Base-by-base conservation (phyloP, 2,329 filamentous ascomycete species). In the Rachicladosporium sp. region DNA sequence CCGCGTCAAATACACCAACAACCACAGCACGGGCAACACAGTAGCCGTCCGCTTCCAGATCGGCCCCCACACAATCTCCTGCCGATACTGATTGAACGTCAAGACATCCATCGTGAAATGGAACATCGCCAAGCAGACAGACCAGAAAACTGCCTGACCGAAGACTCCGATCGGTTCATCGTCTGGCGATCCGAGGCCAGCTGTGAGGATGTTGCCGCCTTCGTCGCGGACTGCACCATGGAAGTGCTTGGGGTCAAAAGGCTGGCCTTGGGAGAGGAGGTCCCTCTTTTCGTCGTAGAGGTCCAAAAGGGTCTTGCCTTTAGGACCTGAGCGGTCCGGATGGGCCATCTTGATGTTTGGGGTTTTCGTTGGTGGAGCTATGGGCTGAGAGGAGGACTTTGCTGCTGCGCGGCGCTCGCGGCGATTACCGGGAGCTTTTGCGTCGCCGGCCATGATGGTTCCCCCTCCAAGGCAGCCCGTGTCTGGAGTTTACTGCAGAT, bases 61-160 rank as follows among this genome's bases (percentile, higher is more conserved):
- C 15, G 65, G 59, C 1, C 53, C 41, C 77, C 78, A 85, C 3
- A 70, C 56, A 2, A 87, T 68, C 2, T 76, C 69, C 45, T 77
- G 68, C 10, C 76, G 74, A 52, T 85, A 91, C 60, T 91, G 84
- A 50, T 80, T 72, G 57, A 86, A 81, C 15, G 87, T 82, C 8
- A 91, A 67, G 30, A 87, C 77, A 54, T 89, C 83, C 38, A 91
- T 70, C 0, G 80, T 85, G 49, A 87, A 78, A 56, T 89, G 82
- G 37, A 88, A 61, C 67, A 79, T 82, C 9, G 74, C 68, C 50
- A 91, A 61, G 46, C 76, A 77, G 9, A 74, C 61, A 5, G 63
- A 57, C 52, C 67, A 70, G 40, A 71, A 63, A 15, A 72, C 47
- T 1, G 68, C 62, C 40, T 71, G 60, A 30, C 62, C 68, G 1